Conservation (phyloP, 805 yeast species). For the Cyberlindnera sargentensis region DNA sequence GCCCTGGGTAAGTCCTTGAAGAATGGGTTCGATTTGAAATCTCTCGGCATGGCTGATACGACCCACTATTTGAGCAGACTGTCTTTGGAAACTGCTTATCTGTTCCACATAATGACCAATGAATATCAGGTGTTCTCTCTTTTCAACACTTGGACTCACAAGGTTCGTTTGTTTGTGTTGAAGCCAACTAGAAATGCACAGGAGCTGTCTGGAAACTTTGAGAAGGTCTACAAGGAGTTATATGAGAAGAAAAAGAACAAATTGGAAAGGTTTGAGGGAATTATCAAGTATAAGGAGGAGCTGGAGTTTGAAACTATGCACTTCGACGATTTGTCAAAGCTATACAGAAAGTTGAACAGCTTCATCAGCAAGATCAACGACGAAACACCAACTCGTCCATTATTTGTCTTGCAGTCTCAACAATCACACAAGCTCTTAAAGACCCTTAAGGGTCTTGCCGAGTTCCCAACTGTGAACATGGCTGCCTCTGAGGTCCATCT, state of each 20-base stretch:
- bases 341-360: slow-evolving; percentile 53
- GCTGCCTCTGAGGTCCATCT: slow-evolving; percentile 48
- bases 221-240: slow-evolving; percentile 48
- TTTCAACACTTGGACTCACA: slow-evolving; percentile 54
- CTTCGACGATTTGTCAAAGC: slow-evolving; percentile 45
- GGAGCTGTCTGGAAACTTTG: slow-evolving; percentile 48
- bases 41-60: slow-evolving; percentile 40
- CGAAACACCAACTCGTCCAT: slow-evolving; percentile 55
- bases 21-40: slow-evolving; percentile 68
- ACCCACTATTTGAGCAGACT: slow-evolving; percentile 49
- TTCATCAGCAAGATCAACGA: slow-evolving; percentile 51
- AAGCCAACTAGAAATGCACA: slow-evolving; percentile 69
- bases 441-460: slow-evolving; percentile 39
- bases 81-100: slow-evolving; percentile 50
- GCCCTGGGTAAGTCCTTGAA: slow-evolving; percentile 80
- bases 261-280: slow-evolving; percentile 33
- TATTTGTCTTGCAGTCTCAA: slow-evolving; percentile 74
- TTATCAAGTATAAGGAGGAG: slow-evolving; percentile 46
- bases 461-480: slow-evolving; percentile 60
- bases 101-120: slow-evolving; percentile 63
- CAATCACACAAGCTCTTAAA: slow-evolving; percentile 39
- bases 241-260: slow-evolving; percentile 40
- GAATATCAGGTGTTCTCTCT: slow-evolving; percentile 70
- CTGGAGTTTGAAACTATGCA: slow-evolving; percentile 49
- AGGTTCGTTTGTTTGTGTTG: slow-evolving; percentile 46